phyloP scores from a whole-genome alignment of 768 basidiomycete species.

The Mycena kentingensis region DNA sequence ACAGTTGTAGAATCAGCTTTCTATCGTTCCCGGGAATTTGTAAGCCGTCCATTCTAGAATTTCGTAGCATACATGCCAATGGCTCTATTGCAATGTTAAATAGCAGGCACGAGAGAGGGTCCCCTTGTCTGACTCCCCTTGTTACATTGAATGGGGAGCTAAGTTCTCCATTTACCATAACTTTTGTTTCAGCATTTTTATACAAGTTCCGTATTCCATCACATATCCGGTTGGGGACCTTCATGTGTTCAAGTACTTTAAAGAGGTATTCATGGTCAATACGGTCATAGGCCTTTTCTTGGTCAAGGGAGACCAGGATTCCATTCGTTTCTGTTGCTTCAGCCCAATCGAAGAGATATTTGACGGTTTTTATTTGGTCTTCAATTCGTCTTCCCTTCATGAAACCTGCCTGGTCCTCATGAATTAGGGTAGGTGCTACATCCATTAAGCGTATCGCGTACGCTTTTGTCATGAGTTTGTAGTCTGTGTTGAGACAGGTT shows the following conservation, averaged over 20 bases:
- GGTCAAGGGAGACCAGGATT: not conserved
- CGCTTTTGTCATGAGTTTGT: not conserved
- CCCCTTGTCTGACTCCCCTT: not conserved
- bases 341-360: not conserved
- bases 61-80: not conserved
- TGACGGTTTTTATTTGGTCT: not conserved
- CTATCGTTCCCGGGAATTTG: not conserved
- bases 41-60: not conserved
- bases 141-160: not conserved
- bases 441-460: not conserved
- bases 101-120: not conserved
- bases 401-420: not conserved
- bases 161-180: not conserved
- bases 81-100: slow-evolving; percentile 1
- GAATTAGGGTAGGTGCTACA: not conserved
- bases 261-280: slow-evolving; percentile 12
- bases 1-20: not conserved
- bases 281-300: slow-evolving; percentile 8
- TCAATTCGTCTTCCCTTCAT: slow-evolving; percentile 3
- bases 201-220: not conserved
- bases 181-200: not conserved
- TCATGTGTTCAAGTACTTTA: not conserved
- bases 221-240: not conserved
- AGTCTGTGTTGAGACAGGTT: not conserved
- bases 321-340: slow-evolving; percentile 11